Evolutionary conservation across 169 alveolate species (phyloP).

Genomic region (Miamiensis avidus): DNA sequence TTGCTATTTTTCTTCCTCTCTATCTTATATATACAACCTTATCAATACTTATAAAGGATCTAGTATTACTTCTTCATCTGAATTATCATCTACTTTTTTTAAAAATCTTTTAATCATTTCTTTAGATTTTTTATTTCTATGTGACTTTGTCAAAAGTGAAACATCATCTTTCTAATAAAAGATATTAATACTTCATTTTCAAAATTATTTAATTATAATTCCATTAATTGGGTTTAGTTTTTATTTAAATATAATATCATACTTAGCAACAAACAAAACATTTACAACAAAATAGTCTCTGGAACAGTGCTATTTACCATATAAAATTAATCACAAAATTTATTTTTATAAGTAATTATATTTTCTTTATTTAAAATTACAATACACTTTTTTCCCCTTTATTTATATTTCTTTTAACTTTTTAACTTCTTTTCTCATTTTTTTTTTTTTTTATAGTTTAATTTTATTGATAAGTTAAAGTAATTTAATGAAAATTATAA

Average conservation of each 20-base stretch:
- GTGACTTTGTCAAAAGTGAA: background rate
- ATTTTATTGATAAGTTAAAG: background rate
- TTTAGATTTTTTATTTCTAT: background rate
- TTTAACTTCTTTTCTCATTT: too few species aligned
- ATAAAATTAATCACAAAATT: too few species aligned
- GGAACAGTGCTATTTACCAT: background rate
- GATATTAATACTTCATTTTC: too few species aligned
- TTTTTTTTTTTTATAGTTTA: too few species aligned
- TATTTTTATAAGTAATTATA: too few species aligned
- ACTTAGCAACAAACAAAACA: background rate
- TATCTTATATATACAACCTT: background rate
- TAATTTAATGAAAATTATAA: too few species aligned
- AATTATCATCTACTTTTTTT: too few species aligned
- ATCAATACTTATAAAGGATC: background rate
- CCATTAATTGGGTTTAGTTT: background rate
- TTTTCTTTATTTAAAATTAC: background rate
- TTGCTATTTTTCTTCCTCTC: background rate
- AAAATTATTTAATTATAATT: too few species aligned
- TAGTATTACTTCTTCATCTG: background rate
- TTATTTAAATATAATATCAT: too few species aligned
- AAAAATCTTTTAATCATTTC: too few species aligned
- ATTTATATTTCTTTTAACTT: background rate
- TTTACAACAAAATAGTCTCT: background rate
- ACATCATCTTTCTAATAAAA: background rate
- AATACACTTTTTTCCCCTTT: background rate